Conservation (phyloP, 1,139 yeast species). For the Sugiyamaella xylanicola region DNA sequence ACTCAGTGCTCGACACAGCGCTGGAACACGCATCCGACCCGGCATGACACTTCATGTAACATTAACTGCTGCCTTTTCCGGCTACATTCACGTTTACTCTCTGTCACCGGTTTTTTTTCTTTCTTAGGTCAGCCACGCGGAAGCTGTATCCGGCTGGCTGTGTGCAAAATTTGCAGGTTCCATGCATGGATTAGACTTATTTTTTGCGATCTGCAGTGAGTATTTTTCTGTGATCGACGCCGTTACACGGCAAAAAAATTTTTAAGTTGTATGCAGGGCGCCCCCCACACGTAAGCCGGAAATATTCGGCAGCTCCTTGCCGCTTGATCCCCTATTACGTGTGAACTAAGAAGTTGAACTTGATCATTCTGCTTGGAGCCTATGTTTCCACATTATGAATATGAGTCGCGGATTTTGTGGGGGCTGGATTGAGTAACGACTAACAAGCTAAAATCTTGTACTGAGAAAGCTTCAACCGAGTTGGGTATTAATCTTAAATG, state of each 20-base stretch:
- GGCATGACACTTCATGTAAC: background rate
- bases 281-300: background rate
- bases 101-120: too few species aligned
- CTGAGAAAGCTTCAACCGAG: too few species aligned
- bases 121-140: background rate
- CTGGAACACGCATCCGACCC: background rate
- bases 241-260: slow-evolving; percentile 1
- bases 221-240: background rate
- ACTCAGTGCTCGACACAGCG: background rate
- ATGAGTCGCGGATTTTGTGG: too few species aligned
- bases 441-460: too few species aligned
- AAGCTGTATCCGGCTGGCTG: background rate
- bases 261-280: background rate
- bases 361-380: too few species aligned
- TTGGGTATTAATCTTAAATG: too few species aligned
- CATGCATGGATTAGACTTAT: background rate
- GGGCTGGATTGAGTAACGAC: too few species aligned
- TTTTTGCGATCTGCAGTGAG: background rate
- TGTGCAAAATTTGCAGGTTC: background rate
- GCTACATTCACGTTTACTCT: too few species aligned
- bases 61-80: too few species aligned
- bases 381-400: too few species aligned
- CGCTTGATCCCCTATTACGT: too few species aligned
- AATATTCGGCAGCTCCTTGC: background rate
- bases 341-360: too few species aligned